Evolutionary conservation across 139 green algal genomes (phyloP).

Genomic region (Volvox africanus): DNA sequence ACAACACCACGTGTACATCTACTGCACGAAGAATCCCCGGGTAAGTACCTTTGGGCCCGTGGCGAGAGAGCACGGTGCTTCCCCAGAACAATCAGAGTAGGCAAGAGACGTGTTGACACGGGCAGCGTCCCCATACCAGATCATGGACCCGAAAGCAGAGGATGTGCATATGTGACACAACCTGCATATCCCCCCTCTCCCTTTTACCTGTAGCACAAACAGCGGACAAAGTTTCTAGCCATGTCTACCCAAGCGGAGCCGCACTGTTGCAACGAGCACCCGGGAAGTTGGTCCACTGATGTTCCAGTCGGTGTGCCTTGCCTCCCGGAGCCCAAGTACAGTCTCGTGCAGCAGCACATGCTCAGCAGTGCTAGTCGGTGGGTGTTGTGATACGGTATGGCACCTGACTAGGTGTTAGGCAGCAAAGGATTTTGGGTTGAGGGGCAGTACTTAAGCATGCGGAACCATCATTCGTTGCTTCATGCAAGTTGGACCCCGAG

Average conservation of each 20-base stretch:
- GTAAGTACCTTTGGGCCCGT: not conserved
- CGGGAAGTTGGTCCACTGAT: not conserved
- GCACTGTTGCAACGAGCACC: not conserved
- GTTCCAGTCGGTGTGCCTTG: not conserved
- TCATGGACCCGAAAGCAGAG: no score
- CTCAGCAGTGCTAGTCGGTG: not conserved
- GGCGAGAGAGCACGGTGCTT: not conserved
- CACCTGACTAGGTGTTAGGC: no score
- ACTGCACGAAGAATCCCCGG: slow-evolving; percentile 41
- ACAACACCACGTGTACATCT: slow-evolving; percentile 40
- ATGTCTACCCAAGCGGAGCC: slow-evolving; percentile 5
- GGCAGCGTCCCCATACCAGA: no score
- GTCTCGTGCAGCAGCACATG: slow-evolving; percentile 8
- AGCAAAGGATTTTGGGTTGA: no score
- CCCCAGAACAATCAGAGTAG: no score
- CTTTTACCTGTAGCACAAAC: slow-evolving; percentile 39
- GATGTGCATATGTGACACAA: no score
- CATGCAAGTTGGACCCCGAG: not conserved
- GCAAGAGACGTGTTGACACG: no score
- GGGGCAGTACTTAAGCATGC: no score
- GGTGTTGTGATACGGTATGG: not conserved
- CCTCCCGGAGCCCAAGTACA: slow-evolving; percentile 2
- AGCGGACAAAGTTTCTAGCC: slow-evolving; percentile 36
- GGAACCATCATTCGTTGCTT: not conserved
- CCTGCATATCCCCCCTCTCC: no score